A percentile compares a stretch with the other conserved stretches of the same genome.
Conservation (phyloP, 495 filamentous ascomycete species). For the Cetradonia linearis region DNA sequence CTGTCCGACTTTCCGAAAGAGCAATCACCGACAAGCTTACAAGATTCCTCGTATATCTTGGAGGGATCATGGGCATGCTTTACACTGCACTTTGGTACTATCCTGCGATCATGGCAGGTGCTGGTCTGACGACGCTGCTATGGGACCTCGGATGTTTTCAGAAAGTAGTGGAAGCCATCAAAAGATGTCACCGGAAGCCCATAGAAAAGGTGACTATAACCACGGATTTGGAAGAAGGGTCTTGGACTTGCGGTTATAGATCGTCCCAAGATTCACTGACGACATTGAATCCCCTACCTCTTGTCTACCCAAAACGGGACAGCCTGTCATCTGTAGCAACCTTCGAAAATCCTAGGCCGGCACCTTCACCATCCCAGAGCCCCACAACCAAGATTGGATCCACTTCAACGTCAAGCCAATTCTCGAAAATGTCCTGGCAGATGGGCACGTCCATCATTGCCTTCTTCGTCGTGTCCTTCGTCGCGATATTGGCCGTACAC, state of each 20-base stretch:
- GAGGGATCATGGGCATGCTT: slow-evolving; percentile 56
- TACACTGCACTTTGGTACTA: slow-evolving; percentile 82
- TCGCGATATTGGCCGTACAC: slow-evolving; percentile 48
- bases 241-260: background rate
- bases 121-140: slow-evolving; percentile 42
- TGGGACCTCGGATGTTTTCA: slow-evolving; percentile 41
- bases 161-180: background rate
- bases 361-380: slow-evolving; percentile 6
- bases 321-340: background rate
- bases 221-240: slow-evolving; percentile 8
- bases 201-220: background rate
- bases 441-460: slow-evolving; percentile 42
- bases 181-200: background rate
- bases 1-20: slow-evolving; percentile 62
- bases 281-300: slow-evolving; percentile 4
- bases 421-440: slow-evolving; percentile 26
- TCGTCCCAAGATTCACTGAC: background rate
- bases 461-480: slow-evolving; percentile 51
- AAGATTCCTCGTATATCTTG: slow-evolving; percentile 58
- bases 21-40: slow-evolving; percentile 65
- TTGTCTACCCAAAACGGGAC: background rate
- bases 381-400: background rate
- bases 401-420: slow-evolving; percentile 16
- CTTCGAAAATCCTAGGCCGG: slow-evolving; percentile 4
- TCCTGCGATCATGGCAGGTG: slow-evolving; percentile 57